Evolutionary conservation across 306 rosid species (phyloP).

Genomic region (Ziziphus jujuba): DNA sequence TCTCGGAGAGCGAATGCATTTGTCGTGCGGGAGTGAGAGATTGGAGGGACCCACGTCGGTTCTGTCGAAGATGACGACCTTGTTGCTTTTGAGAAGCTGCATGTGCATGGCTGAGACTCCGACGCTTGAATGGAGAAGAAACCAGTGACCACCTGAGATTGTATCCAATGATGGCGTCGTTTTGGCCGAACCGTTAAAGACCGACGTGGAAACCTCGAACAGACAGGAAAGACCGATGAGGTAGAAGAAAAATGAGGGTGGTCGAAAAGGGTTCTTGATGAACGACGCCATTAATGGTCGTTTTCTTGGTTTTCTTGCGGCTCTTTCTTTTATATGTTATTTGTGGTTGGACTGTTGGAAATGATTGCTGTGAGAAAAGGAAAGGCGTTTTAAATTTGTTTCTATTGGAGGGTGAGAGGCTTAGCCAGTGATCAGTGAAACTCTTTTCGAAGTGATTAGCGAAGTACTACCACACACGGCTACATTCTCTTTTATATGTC

Average conservation of each 20-base stretch:
- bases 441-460: no score
- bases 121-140: slow-evolving; percentile 45
- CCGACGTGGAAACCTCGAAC: not conserved
- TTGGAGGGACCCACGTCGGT: slow-evolving; percentile 81
- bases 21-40: slow-evolving; percentile 43
- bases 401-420: no score
- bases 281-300: slow-evolving; percentile 35
- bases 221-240: not conserved
- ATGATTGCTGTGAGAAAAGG: not conserved
- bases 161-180: not conserved
- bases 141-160: slow-evolving; percentile 53
- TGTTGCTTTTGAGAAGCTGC: slow-evolving; percentile 67
- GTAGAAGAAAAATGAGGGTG: slow-evolving; percentile 6
- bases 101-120: slow-evolving; percentile 97
- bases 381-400: not conserved
- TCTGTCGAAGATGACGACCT: slow-evolving; percentile 68
- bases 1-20: slow-evolving; percentile 18
- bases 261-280: slow-evolving; percentile 39
- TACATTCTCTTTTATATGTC: no score
- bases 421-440: no score
- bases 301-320: slow-evolving; percentile 5
- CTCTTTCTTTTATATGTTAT: not conserved
- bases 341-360: not conserved
- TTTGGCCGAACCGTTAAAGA: not conserved
- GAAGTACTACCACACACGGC: no score